These are phyloP conservation scores for Byssoonygena ceratinophila DNA, from an alignment of 2,329 filamentous ascomycete genomes.

Conservation along the genomic window DNA sequence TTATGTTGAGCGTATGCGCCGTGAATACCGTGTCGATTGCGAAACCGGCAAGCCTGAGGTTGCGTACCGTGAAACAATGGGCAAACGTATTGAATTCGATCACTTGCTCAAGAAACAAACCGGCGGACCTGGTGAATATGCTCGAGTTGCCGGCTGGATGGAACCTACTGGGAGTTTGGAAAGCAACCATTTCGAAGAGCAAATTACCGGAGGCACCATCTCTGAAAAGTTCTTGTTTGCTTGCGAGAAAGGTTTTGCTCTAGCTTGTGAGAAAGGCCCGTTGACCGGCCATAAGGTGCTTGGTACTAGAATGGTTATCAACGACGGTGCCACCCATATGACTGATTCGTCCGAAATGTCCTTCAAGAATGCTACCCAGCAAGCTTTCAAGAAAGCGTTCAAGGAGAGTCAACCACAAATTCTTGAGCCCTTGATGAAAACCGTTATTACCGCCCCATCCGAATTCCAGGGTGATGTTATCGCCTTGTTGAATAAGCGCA, in stretches of 20 bases:
- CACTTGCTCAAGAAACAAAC: conserved; percentile 91
- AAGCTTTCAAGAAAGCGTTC: conserved; percentile 95
- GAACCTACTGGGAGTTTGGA: conserved; percentile 67
- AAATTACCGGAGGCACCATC: conserved; percentile 80
- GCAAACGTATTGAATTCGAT: conserved; percentile 70
- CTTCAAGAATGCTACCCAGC: conserved; percentile 87
- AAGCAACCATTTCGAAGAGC: conserved; percentile 73
- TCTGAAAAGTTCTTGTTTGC: conserved; percentile 92
- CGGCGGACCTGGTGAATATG: conserved; percentile 90
- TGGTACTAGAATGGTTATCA: conserved; percentile 80
- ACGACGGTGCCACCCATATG: conserved; percentile 92
- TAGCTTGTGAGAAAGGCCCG: conserved; percentile 73
- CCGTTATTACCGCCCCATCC: conserved; percentile 83
- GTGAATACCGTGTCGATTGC: conserved; percentile 94
- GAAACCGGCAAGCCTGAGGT: conserved; percentile 94
- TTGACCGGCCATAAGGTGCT: conserved; percentile 88
- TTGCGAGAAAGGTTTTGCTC: conserved; percentile 87
- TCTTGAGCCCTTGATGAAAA: conserved; percentile 96
- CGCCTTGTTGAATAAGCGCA: conserved; percentile 91
- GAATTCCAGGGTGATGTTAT: conserved; percentile 98
- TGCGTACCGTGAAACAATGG: conserved; percentile 91
- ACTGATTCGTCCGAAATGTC: conserved; percentile 96
- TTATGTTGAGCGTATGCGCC: conserved; percentile 90
- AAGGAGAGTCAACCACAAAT: conserved; percentile 67
- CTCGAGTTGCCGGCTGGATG: conserved; percentile 81